Evolutionary conservation across 257 asterid species (phyloP), one percentile per base, ranked within the genome.

Genomic region (Ophiorrhiza pumila): DNA sequence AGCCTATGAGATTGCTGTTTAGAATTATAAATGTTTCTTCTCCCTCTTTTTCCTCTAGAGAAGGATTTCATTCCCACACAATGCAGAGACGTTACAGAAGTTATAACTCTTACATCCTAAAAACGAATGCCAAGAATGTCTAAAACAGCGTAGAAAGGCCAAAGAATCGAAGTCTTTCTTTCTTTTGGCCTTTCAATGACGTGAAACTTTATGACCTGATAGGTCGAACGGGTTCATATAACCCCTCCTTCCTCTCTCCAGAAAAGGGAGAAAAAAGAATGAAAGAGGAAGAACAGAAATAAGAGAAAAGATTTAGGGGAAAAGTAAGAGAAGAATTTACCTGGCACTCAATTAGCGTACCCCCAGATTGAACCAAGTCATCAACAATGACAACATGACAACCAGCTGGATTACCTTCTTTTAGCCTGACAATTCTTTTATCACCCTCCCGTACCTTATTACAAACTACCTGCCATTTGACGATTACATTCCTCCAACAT

Each of bases 381-480:
- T 94, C 98, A 34, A 94, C 98, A 67, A 94, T 91, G 76, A 94
- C 97, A 35, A 91, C 97, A 84, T 94, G 98, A 71, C 95, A 90
- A 64, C 96, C 97, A 39, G 78, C 74, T 3, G 97, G 97, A 64
- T 91, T 81, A n/a, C 98, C 98, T 86, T 94, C 98, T 81, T 91
- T 94, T 52, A 94, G 77, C 83, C 96, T 87, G 68, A 94, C 98
- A 52, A 91, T 87, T 83, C 97, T 86, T 69, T 90, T 90, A 86
- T 91, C 96, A 23, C 98, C 97, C 86, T 94, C 97, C 45, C 97
- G 96, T 68, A 91, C 98, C 84, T 94, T 94, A 83, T 89, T 88
- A 85, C 98, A 94, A 77, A 94, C 87, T 63, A 94, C 91, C 98
- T 94, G 77, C 69, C 73, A 70, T 68, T 66, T 35, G 32, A 43